Evolutionary conservation across 768 basidiomycete species (phyloP), one percentile per base, ranked within the genome.

Genomic region (Daedalea quercina): DNA sequence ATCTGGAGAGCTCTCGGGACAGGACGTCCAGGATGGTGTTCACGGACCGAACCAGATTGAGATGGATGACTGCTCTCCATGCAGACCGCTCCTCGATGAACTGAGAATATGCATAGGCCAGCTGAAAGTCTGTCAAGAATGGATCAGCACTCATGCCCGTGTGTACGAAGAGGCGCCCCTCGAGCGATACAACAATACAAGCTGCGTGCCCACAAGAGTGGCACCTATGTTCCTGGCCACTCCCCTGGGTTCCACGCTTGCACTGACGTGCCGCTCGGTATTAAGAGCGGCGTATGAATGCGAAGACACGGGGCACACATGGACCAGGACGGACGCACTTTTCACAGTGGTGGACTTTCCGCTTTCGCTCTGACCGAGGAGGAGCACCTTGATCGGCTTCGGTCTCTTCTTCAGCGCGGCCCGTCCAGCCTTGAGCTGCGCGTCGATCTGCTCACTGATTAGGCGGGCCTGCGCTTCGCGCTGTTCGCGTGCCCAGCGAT

Each of bases 271-370:
- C n/a, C n/a, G n/a, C n/a, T n/a, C n/a, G n/a, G n/a, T 31, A 31
- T 4, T 6, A 31, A 11, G 11, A 11, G 28, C 28, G 28, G 28
- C 28, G 28, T 4, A 31, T n/a, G n/a, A n/a, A n/a, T n/a, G n/a
- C 28, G 28, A 31, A 4, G 28, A 4, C 6, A 31, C 28, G 28
- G 28, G 11, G 37, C 7, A 6, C 13, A 40, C 37, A 40, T 40
- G 7, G 37, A 40, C 34, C 28, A 31, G 28, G 11, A 11, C 28
- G 51, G 26, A 54, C 74, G 46, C 58, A 88, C 87, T 90, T 69
- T 90, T 90, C 51, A 90, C 63, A 0, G 87, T 88, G 24, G 87
- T 86, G 0, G 85, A 87, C 67, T 90, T 90, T 68, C 76, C 87
- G 61, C 84, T 86, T 71, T 87, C 85, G 54, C 82, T 84, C 66